phyloP scores from a whole-genome alignment of 108 stramenopile species.

The Fragilariopsis cylindrus region DNA sequence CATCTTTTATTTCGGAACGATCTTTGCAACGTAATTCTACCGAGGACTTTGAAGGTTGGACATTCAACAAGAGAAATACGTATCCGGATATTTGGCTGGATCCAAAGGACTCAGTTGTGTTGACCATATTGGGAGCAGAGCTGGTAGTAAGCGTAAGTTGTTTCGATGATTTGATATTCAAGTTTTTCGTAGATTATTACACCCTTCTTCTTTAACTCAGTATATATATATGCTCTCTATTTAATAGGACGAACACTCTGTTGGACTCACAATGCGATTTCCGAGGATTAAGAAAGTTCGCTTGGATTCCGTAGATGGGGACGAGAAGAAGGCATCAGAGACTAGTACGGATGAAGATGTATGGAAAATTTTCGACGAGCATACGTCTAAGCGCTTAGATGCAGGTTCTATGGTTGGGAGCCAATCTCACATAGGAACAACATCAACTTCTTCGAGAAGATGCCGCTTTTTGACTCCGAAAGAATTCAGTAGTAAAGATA shows the following conservation, averaged over 20 bases:
- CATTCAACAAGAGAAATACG: conserved; percentile 33
- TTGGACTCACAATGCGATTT: conserved; percentile 76
- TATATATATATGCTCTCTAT: background rate
- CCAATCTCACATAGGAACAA: background rate
- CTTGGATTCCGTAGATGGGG: conserved; percentile 43
- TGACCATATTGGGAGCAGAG: conserved; percentile 76
- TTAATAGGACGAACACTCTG: conserved; percentile 45
- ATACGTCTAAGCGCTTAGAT: conserved; percentile 33
- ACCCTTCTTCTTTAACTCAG: background rate
- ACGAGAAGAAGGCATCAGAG: conserved; percentile 48
- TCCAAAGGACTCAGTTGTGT: conserved; percentile 77
- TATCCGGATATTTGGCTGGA: conserved; percentile 72
- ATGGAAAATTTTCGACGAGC: conserved; percentile 44
- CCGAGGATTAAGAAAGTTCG: conserved; percentile 68
- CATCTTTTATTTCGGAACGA: conserved; percentile 65
- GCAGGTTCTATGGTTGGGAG: background rate
- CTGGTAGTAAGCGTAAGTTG: conserved; percentile 34
- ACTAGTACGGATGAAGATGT: conserved; percentile 44
- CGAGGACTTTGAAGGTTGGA: conserved; percentile 67
- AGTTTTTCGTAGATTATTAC: too few relatives aligned
- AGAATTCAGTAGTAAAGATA: conserved; percentile 43
- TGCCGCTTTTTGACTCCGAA: conserved; percentile 69
- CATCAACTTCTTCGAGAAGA: background rate
- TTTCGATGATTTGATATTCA: background rate
- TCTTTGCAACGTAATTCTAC: conserved; percentile 52